phyloP scores from a whole-genome alignment of 805 yeast genomes.

The Saturnispora serradocipensis region DNA sequence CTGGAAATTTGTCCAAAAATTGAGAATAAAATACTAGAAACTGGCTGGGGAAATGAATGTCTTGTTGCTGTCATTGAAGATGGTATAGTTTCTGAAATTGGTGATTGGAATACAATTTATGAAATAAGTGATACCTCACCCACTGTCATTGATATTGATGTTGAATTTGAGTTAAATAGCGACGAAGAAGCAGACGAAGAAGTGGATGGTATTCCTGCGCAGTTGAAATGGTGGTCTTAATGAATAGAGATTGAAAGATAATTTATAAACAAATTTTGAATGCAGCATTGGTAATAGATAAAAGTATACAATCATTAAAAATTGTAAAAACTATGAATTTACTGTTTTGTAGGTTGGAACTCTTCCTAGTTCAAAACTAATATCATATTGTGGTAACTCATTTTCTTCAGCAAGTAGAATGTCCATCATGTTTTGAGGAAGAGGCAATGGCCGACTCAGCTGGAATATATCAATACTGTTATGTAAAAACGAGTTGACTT shows the following conservation, averaged over 20 bases:
- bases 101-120: constrained; percentile 3
- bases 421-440: background rate
- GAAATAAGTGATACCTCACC: background rate
- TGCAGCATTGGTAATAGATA: background rate
- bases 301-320: background rate
- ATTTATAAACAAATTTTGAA: background rate
- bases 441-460: background rate
- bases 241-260: background rate
- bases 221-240: constrained; percentile 2
- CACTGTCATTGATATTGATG: constrained; percentile 2
- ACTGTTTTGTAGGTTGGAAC: constrained; percentile 2
- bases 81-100: constrained; percentile 24
- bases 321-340: background rate
- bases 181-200: background rate
- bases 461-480: background rate
- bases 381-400: background rate
- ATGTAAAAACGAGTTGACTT: background rate
- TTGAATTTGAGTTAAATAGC: background rate
- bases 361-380: background rate
- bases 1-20: constrained; percentile 31
- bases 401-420: background rate
- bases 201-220: background rate
- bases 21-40: constrained; percentile 26
- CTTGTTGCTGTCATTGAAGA: constrained; percentile 33
- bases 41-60: constrained; percentile 43